phyloP scores from a whole-genome alignment of 306 rosid genomes.

The Quercus berberidifolia region DNA sequence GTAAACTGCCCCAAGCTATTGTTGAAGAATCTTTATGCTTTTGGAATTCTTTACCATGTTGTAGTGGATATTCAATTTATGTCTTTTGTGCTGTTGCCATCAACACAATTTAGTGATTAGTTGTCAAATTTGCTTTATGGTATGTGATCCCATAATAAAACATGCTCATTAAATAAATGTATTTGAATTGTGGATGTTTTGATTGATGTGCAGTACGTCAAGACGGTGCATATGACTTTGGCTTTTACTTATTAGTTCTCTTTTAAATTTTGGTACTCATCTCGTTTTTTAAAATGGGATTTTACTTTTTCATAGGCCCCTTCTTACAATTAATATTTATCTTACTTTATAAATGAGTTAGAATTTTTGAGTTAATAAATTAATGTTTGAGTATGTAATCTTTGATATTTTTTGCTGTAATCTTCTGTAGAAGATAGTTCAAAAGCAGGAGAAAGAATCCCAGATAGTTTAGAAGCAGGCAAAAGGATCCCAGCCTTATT shows the following conservation, averaged over 20 bases:
- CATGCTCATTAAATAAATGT: neutral
- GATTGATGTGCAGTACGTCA: neutral
- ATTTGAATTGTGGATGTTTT: neutral
- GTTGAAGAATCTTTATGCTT: neutral
- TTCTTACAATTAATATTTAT: slow-evolving; percentile 6
- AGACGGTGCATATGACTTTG: neutral
- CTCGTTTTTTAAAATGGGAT: neutral
- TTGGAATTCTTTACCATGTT: neutral
- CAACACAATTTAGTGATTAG: neutral
- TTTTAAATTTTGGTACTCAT: neutral
- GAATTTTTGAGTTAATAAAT: neutral
- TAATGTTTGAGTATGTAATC: neutral
- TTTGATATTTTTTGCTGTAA: slow-evolving; percentile 11
- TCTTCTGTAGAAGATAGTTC: slow-evolving; percentile 6
- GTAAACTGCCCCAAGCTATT: neutral
- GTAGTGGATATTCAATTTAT: neutral
- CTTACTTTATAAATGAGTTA: neutral
- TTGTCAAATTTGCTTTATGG: neutral
- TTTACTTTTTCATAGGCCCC: neutral
- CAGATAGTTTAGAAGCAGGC: slow-evolving; percentile 30
- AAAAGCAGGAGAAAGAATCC: slow-evolving; percentile 44
- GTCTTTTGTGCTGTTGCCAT: neutral
- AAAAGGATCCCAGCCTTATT: slow-evolving; percentile 44
- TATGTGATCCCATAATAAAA: neutral
- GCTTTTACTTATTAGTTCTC: neutral